Conservation (phyloP, 2,329 filamentous ascomycete species). For the Eutypella sp. region DNA sequence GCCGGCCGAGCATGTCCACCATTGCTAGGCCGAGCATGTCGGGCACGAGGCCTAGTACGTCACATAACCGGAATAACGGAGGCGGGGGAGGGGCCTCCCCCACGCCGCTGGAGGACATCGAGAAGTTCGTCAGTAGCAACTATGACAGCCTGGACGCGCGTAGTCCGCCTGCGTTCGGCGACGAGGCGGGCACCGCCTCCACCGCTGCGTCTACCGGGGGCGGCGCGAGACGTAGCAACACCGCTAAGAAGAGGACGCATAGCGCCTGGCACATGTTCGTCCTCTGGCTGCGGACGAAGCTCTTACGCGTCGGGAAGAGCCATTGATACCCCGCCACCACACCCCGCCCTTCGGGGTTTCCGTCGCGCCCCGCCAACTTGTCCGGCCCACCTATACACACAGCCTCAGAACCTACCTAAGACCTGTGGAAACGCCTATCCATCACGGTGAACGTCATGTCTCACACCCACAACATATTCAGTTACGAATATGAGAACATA, state of each 20-base stretch:
- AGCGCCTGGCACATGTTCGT: slow-evolving; percentile 59
- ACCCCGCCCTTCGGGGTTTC: not conserved
- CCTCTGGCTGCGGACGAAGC: slow-evolving; percentile 58
- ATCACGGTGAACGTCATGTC: too few species aligned
- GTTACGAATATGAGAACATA: too few species aligned
- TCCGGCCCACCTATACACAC: too few species aligned
- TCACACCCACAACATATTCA: too few species aligned
- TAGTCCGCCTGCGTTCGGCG: slow-evolving; percentile 23
- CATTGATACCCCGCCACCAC: slow-evolving; percentile 2
- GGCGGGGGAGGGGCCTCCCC: too few species aligned
- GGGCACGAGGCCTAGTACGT: slow-evolving; percentile 17
- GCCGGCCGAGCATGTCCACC: slow-evolving; percentile 22
- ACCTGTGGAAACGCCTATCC: too few species aligned
- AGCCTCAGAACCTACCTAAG: too few species aligned
- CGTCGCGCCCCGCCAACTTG: not conserved
- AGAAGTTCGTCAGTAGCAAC: slow-evolving; percentile 44
- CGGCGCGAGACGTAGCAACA: slow-evolving; percentile 35
- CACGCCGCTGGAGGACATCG: slow-evolving; percentile 21
- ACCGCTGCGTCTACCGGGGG: slow-evolving; percentile 42
- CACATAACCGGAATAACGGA: too few species aligned
- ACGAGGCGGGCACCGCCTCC: slow-evolving; percentile 32
- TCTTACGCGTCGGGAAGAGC: slow-evolving; percentile 36
- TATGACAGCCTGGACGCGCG: slow-evolving; percentile 37
- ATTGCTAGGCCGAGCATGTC: slow-evolving; percentile 21
- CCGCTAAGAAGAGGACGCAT: slow-evolving; percentile 56